phyloP scores from a whole-genome alignment of 345 rosid species.

The Salix purpurea region DNA sequence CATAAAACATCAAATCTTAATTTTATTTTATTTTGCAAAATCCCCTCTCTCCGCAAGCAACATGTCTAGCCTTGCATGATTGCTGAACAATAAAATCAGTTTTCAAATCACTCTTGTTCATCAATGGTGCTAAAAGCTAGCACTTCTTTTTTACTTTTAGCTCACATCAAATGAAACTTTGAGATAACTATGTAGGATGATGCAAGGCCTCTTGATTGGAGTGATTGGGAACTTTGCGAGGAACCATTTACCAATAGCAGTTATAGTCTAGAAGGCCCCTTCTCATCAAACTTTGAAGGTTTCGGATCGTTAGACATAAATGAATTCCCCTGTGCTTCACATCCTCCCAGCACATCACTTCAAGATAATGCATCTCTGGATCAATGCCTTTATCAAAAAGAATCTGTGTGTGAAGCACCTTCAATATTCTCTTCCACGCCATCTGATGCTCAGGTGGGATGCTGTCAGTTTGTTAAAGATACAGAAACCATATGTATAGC shows the following conservation, averaged over 20 bases:
- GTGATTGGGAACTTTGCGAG: slow-evolving; percentile 54
- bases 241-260: slow-evolving; percentile 17
- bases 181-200: slow-evolving; percentile 39
- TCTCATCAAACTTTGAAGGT: slow-evolving; percentile 30
- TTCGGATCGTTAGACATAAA: slow-evolving; percentile 37
- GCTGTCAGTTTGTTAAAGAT: slow-evolving; percentile 26
- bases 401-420: slow-evolving; percentile 25
- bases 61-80: neutral
- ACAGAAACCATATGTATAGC: slow-evolving; percentile 35
- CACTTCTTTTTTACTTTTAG: neutral
- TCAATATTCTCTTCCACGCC: slow-evolving; percentile 20
- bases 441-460: slow-evolving; percentile 28
- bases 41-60: neutral
- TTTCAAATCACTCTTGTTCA: neutral
- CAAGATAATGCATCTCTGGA: slow-evolving; percentile 24
- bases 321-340: slow-evolving; percentile 23
- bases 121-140: neutral
- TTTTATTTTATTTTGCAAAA: neutral
- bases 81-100: neutral
- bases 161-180: slow-evolving; percentile 7
- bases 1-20: neutral
- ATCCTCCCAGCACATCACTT: slow-evolving; percentile 18
- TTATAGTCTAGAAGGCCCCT: slow-evolving; percentile 17
- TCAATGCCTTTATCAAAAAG: slow-evolving; percentile 28
- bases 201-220: slow-evolving; percentile 62